phyloP scores from a whole-genome alignment of 768 basidiomycete genomes.

The Zangia roseola region DNA sequence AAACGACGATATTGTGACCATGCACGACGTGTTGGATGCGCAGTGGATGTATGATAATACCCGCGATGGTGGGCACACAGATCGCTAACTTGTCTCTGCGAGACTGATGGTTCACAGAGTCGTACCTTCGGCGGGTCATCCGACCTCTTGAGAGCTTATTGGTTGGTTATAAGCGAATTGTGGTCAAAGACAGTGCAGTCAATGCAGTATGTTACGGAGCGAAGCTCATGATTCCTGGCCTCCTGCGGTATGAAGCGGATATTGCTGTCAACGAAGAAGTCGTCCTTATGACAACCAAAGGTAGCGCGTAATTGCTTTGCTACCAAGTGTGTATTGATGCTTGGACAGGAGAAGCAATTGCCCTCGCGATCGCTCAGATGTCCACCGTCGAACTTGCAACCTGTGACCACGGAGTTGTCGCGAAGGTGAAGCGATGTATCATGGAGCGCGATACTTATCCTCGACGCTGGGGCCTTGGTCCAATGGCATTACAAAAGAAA shows the following conservation, averaged over 20 bases:
- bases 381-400: conserved; percentile 97
- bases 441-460: conserved; percentile 99
- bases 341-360: conserved; percentile 80
- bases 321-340: neutral
- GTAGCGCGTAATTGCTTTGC: conserved; percentile 34
- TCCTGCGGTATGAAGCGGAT: conserved; percentile 93
- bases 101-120: conserved; percentile 53
- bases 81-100: conserved; percentile 2
- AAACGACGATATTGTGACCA: conserved; percentile 97
- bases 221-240: conserved; percentile 98
- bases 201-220: conserved; percentile 99
- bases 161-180: conserved; percentile 96
- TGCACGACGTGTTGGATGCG: conserved; percentile 99
- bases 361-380: conserved; percentile 95
- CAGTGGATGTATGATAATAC: conserved; percentile 99
- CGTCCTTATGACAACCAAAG: conserved; percentile 98
- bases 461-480: conserved; percentile 97
- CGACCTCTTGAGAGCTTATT: conserved; percentile 92
- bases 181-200: conserved; percentile 98
- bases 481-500: conserved; percentile 95
- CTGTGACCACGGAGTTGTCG: conserved; percentile 98
- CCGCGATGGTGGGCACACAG: conserved; percentile 69
- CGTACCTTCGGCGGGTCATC: conserved; percentile 93
- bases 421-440: conserved; percentile 98
- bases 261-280: conserved; percentile 95